Base-by-base conservation (phyloP, 495 filamentous ascomycete species). In the Oleoguttula mirabilis region DNA sequence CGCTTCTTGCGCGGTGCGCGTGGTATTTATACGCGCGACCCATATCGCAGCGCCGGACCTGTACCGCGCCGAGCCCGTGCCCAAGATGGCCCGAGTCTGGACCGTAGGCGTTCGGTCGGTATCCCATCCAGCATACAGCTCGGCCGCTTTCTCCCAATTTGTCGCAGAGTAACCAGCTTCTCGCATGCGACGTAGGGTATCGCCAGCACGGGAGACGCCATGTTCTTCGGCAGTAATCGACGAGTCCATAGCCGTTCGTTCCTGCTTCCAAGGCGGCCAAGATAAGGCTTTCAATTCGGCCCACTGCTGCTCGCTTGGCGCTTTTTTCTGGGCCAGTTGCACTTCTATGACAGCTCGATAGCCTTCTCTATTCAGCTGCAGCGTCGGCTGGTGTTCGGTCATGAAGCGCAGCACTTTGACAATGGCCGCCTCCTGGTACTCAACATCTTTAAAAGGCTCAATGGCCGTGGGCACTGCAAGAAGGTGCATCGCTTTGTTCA, bases 231-330 rank as follows among this genome's bases (percentile, higher is more conserved):
- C 60, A 6, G 67, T 72, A 21, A 71, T 72, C 3, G 66, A 56
- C 17, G 65, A 63, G 57, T 81, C 76, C 17, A 77, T 66, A 2
- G 73, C 75, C 10, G 71, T 62, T 32, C 61, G 71, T 6, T 74
- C 71, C 52, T 75, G 68, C 37, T 79, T 82, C 76, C 75, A 85
- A 1, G 80, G 80, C 2, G 80, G 80, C 80, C 80, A 84, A 10
- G 69, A 73, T 0, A 62, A 62, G 4, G 71, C 65, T 60, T 83
- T 80, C 22, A 79, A 52, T 25, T 62, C 55, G 1, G 73, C 74
- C 61, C 67, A 77, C 49, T 72, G 67, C 10, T 64, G 68, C 55
- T 84, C 81, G 1, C 59, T 56, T 0, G 39, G 3, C 3, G 75
- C 80, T 52, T 85, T 84, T 25, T 62, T 66, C 48, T 77, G 79